Evolutionary conservation across 345 rosid genomes (phyloP).

Genomic region (Gossypium mustelinum): DNA sequence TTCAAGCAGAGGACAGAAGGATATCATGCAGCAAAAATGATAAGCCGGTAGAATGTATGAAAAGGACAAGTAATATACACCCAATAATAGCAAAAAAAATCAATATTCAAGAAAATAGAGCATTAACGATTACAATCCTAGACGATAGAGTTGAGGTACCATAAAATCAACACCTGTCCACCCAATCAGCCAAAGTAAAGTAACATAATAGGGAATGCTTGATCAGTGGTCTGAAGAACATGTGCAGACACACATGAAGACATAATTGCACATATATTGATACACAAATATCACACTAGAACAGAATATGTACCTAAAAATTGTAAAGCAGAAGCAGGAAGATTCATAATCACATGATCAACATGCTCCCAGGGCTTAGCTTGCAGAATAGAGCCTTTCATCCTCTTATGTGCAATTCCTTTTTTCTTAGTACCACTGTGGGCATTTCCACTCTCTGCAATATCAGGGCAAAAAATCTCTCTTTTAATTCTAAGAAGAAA

Average conservation of each 20-base stretch:
- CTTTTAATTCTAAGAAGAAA: background rate
- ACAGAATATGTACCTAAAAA: slow-evolving; percentile 56
- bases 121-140: background rate
- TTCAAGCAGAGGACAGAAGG: slow-evolving; percentile 5
- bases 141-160: background rate
- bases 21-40: slow-evolving; percentile 1
- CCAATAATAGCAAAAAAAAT: background rate
- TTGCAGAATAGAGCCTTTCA: slow-evolving; percentile 45
- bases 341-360: slow-evolving; percentile 96
- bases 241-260: background rate
- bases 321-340: slow-evolving; percentile 88
- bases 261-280: background rate
- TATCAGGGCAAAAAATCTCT: background rate
- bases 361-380: slow-evolving; percentile 82
- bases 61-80: background rate
- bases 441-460: slow-evolving; percentile 32
- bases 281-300: slow-evolving; percentile 1
- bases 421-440: slow-evolving; percentile 31
- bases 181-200: background rate
- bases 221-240: background rate
- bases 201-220: background rate
- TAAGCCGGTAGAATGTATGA: background rate
- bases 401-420: slow-evolving; percentile 52
- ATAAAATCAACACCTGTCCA: background rate
- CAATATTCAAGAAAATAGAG: background rate